These are phyloP conservation scores for Aquilaria sinensis DNA, from an alignment of 345 rosid species.

Conservation along the genomic window DNA sequence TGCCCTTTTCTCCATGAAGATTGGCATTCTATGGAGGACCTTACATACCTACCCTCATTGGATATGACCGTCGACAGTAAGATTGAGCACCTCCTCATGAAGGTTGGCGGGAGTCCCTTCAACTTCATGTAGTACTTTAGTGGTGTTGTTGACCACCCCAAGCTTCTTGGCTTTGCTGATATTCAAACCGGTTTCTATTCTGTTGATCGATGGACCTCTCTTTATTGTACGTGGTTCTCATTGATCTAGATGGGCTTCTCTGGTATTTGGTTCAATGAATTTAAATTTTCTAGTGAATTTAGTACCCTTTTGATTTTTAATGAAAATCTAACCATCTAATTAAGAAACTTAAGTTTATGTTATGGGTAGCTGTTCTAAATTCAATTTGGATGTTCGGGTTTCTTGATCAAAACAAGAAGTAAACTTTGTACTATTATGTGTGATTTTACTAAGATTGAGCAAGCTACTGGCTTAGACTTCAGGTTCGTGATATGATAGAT, in stretches of 20 bases:
- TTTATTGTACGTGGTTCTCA: slow-evolving; percentile 72
- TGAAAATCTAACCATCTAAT: neutral
- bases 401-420: neutral
- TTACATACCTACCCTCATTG: too few relatives aligned
- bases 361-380: too few relatives aligned
- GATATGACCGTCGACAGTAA: too few relatives aligned
- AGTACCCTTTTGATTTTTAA: neutral
- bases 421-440: neutral
- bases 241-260: slow-evolving; percentile 58
- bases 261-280: slow-evolving; percentile 24
- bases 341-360: too few relatives aligned
- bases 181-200: slow-evolving; percentile 69
- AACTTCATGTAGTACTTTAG: slow-evolving; percentile 2
- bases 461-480: slow-evolving; percentile 78
- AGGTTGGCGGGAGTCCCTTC: too few relatives aligned
- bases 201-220: slow-evolving; percentile 41
- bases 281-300: neutral
- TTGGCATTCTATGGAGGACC: too few relatives aligned
- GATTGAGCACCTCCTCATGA: too few relatives aligned
- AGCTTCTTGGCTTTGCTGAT: slow-evolving; percentile 73
- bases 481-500: slow-evolving; percentile 73
- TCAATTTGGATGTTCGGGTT: too few relatives aligned
- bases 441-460: slow-evolving; percentile 50
- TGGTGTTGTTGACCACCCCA: slow-evolving; percentile 41
- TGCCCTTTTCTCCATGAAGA: too few relatives aligned